Evolutionary conservation across 192 early-diverging fungal species (phyloP), one percentile per base, ranked within the genome.

Genomic region (Globomyces pollinis-pini): DNA sequence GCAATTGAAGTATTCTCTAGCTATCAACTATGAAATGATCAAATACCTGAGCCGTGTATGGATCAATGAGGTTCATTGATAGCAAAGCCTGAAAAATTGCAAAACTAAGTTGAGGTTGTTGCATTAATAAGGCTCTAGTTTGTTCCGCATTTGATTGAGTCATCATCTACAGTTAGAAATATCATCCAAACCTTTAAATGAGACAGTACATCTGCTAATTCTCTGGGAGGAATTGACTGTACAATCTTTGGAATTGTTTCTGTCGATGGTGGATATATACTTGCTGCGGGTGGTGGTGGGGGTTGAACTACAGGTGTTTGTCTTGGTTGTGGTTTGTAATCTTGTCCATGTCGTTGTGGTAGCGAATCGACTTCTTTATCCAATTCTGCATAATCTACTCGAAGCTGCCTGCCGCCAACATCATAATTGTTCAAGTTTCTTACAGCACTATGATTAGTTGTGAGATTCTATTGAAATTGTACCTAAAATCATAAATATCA

Each of bases 381-480:
- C 54, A 71, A 76, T 42, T 96, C 91, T 1, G 93, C 93, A 73
- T 87, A 96, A 45, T 91, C 93, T n/a, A 98, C 90, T 42, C 91
- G 81, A 13, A 98, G 71, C 59, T 81, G 80, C 12, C 95, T 76
- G 15, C 91, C 91, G 20, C 85, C 87, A n/a, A 96, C 79, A 34
- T 92, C 91, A 36, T 91, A 85, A 50, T 87, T 86, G 64, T 91
- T 90, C 49, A 98, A 77, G 28, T 66, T 65, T 31, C 55, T 67
- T 18, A 57, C 33, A 44, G 55, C 55, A 12, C 28, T 31, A 15
- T n/a, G n/a, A n/a, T n/a, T n/a, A n/a, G n/a, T n/a, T n/a, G n/a
- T n/a, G n/a, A n/a, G n/a, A n/a, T 13, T n/a, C n/a, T n/a, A n/a
- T n/a, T n/a, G n/a, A n/a, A n/a, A n/a, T n/a, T n/a, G n/a, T n/a